Conservation (phyloP, 2,329 filamentous ascomycete genomes). For the Ceratocystis colombiana region DNA sequence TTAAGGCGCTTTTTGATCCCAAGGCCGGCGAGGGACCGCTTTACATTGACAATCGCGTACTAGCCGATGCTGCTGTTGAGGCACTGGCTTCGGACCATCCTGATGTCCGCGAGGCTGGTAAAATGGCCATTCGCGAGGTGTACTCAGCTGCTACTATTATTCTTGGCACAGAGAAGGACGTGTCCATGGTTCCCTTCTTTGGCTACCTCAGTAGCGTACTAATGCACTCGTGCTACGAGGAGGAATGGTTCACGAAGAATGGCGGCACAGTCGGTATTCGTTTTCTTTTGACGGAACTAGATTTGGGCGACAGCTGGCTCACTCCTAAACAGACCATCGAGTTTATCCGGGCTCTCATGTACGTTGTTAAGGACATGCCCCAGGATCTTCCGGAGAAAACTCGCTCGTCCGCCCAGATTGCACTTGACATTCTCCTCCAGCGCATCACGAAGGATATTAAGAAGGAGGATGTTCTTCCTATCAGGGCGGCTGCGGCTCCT, state of each 20-base stretch:
- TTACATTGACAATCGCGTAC: conserved; percentile 71
- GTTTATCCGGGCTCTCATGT: conserved; percentile 82
- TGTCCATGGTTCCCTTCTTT: conserved; percentile 75
- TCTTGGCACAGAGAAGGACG: conserved; percentile 62
- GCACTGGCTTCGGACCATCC: conserved; percentile 76
- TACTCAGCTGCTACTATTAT: conserved; percentile 67
- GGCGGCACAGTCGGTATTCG: conserved; percentile 86
- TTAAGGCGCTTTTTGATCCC: conserved; percentile 69
- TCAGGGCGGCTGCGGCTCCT: not conserved
- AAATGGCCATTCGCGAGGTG: conserved; percentile 66
- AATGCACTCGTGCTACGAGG: conserved; percentile 89
- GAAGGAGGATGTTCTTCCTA: conserved; percentile 59
- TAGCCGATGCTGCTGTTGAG: conserved; percentile 84
- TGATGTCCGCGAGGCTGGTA: conserved; percentile 71
- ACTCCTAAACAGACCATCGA: conserved; percentile 65
- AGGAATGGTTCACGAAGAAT: conserved; percentile 98
- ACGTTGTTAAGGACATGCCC: conserved; percentile 97
- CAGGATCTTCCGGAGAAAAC: conserved; percentile 87
- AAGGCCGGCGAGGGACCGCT: conserved; percentile 77
- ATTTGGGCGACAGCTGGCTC: conserved; percentile 77
- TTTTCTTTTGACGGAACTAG: conserved; percentile 72
- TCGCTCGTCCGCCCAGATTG: conserved; percentile 68
- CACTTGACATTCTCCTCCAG: conserved; percentile 66
- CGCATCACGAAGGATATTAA: conserved; percentile 69
- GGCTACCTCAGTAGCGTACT: conserved; percentile 70